Base-by-base conservation (phyloP, 2,329 filamentous ascomycete genomes). In the Lizonia empirigonia region DNA sequence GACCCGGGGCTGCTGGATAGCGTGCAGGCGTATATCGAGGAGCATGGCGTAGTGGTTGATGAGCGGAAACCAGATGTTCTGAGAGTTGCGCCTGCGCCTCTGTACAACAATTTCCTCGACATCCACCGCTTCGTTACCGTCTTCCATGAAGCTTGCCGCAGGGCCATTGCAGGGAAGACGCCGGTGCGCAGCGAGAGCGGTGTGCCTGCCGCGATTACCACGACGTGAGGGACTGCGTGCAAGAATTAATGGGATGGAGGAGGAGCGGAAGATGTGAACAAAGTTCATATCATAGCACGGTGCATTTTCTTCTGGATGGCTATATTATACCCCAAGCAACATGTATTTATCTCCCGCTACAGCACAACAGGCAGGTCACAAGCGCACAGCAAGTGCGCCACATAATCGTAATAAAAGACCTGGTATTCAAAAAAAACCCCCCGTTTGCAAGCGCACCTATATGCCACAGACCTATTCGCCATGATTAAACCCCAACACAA, bases 21-120 rank as follows among this genome's bases (percentile, higher is more conserved):
- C 6, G 84, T 95, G 2, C 80, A 85, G 52, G 76, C 78, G 34
- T 80, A 79, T 22, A 71, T 96, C 22, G 84, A 89, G 60, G 80
- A 83, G 10, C 81, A 83, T 1, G 89, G 87, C 1, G 85, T 94
- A 2, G 82, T 95, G 1, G 85, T 89, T 29, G 91, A 96, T 68
- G 89, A 94, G 79, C 80, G 91, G 52, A 90, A 89, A 71, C 91
- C 92, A 1, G 86, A 92, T 68, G 91, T 96, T 13, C 86, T 96
- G 41, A 80, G 91, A 1, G 85, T 95, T 1, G 90, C 91, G 2
- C 91, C 92, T 1, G 87, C 89, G 33, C 91, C 91, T 7, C 71
- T 96, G 59, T 96, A 96, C 74, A 93, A 93, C 65, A 85, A 82
- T 0, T 95, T 89, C 68, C 78, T 80, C 52, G 91, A 96, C 62